A percentile compares a stretch with the other conserved stretches of the same genome.
phyloP scores from a whole-genome alignment of 108 stramenopile genomes.

The Ochromonas danica region DNA sequence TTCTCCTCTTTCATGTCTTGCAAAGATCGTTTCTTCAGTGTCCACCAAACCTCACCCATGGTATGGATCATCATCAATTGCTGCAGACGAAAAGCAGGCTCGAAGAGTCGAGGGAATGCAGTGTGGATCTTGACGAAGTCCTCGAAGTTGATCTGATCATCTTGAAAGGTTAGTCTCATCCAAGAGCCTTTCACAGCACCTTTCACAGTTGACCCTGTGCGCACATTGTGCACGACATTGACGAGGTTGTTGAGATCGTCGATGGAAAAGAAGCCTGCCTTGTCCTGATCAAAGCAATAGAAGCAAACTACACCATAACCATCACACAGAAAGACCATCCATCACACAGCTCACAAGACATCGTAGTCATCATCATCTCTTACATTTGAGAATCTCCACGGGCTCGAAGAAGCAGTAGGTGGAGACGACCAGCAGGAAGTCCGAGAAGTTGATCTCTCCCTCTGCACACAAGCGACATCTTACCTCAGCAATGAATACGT shows the following conservation, averaged over 20 bases:
- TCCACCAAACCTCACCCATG: constrained; percentile 48
- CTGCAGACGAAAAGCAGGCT: constrained; percentile 49
- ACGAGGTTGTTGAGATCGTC: constrained; percentile 43
- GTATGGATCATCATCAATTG: constrained; percentile 39
- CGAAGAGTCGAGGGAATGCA: constrained; percentile 38
- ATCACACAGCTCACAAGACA: too few relatives aligned
- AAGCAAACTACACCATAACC: background rate
- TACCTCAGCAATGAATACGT: too few relatives aligned
- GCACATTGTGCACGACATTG: constrained; percentile 4
- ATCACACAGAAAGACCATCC: background rate
- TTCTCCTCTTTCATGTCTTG: constrained; percentile 25
- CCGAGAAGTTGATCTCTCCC: background rate
- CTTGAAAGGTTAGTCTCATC: background rate
- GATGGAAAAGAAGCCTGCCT: constrained; percentile 29
- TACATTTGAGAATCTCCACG: background rate
- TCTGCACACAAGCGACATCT: too few relatives aligned
- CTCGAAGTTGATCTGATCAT: constrained; percentile 40
- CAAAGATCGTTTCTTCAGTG: constrained; percentile 32
- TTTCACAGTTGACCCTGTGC: background rate
- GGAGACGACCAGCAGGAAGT: background rate
- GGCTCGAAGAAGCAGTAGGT: background rate
- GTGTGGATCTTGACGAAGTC: constrained; percentile 40
- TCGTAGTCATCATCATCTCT: background rate
- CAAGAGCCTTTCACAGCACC: background rate
- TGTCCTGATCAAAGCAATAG: background rate